Conservation (phyloP, 2,329 filamentous ascomycete species). For the Epichloe elymi region DNA sequence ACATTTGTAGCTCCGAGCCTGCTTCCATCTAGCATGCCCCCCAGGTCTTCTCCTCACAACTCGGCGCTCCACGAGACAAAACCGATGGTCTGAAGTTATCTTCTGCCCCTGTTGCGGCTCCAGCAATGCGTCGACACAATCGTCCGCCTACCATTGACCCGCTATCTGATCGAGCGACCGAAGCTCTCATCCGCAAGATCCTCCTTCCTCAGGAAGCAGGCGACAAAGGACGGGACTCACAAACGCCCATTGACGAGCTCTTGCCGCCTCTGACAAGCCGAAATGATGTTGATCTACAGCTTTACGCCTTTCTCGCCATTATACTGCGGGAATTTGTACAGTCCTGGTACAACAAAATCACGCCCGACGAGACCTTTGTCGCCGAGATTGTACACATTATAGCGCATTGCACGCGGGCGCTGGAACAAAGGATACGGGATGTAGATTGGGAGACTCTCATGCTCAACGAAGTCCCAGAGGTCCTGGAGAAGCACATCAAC, state of each 20-base stretch:
- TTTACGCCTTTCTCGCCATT: slow-evolving; percentile 86
- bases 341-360: slow-evolving; percentile 87
- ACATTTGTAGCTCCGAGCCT: background rate
- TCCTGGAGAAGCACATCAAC: slow-evolving; percentile 67
- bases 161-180: slow-evolving; percentile 66
- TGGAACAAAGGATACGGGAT: slow-evolving; percentile 75
- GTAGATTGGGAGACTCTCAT: slow-evolving; percentile 73
- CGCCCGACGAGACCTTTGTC: slow-evolving; percentile 76
- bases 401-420: slow-evolving; percentile 75
- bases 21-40: slow-evolving; percentile 1
- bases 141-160: slow-evolving; percentile 31
- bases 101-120: slow-evolving; percentile 12
- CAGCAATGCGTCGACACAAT: slow-evolving; percentile 17
- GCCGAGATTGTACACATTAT: slow-evolving; percentile 82
- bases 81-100: background rate
- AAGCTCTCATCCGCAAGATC: slow-evolving; percentile 66
- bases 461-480: slow-evolving; percentile 74
- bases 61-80: slow-evolving; percentile 6
- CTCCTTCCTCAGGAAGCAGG: slow-evolving; percentile 61
- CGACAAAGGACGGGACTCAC: slow-evolving; percentile 38
- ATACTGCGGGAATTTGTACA: slow-evolving; percentile 83
- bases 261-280: slow-evolving; percentile 87
- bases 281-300: slow-evolving; percentile 82
- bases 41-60: slow-evolving; percentile 7
- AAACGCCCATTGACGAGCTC: slow-evolving; percentile 59